Conservation (phyloP, 2,329 filamentous ascomycete genomes). For the Fusarium oxysporum region DNA sequence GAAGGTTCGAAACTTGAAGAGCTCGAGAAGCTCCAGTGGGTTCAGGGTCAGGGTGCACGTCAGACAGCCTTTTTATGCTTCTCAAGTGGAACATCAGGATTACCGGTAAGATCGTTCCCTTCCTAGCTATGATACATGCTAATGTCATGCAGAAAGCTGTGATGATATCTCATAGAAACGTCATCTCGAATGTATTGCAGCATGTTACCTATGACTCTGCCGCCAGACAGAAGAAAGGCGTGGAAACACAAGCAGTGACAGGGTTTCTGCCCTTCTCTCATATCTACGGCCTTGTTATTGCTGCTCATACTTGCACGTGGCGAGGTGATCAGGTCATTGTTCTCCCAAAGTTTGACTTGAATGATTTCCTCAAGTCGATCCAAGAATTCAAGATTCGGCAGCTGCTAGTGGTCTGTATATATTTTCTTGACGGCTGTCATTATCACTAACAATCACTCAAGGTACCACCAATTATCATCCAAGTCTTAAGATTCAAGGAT, state of each 20-base stretch:
- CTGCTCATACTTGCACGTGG: constrained; percentile 73
- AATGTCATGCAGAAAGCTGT: constrained; percentile 74
- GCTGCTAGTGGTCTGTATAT: constrained; percentile 7
- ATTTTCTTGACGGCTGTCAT: too few species aligned
- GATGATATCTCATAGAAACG: constrained; percentile 83
- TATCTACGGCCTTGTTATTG: constrained; percentile 81
- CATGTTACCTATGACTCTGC: constrained; percentile 57
- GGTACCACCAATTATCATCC: constrained; percentile 24
- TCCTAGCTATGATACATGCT: rapidly evolving
- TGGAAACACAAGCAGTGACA: constrained; percentile 62
- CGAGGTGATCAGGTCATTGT: constrained; percentile 80
- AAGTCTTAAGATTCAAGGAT: constrained; percentile 8
- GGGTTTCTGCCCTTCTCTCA: constrained; percentile 83
- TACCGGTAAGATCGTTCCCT: constrained; percentile 64
- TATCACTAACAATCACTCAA: not conserved
- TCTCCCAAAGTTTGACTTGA: constrained; percentile 81
- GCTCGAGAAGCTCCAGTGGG: constrained; percentile 67
- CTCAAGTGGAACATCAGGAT: constrained; percentile 81
- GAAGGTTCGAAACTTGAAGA: constrained; percentile 65
- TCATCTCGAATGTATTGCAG: constrained; percentile 81
- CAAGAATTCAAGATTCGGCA: constrained; percentile 25
- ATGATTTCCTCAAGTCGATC: constrained; percentile 60
- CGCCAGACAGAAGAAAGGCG: constrained; percentile 49
- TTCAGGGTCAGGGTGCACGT: constrained; percentile 72
- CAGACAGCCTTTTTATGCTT: constrained; percentile 83